A percentile compares a stretch with the other conserved stretches of the same genome.
Conservation (phyloP, 2,329 filamentous ascomycete species). For the Intubia oerlemansii region DNA sequence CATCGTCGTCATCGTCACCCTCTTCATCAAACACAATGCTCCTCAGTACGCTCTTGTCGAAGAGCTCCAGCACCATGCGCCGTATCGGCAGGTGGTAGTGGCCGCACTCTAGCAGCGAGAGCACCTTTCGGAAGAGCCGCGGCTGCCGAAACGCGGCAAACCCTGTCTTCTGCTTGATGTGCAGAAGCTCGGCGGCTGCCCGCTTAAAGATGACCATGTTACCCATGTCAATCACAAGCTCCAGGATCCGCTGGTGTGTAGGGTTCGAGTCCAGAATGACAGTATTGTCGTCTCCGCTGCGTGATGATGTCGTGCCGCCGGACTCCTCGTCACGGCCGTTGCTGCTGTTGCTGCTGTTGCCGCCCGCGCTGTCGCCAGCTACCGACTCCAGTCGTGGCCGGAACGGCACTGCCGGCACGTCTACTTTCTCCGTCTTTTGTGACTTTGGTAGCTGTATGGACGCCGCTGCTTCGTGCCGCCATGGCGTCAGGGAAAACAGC, state of each 20-base stretch:
- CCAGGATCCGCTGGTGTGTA: conserved; percentile 56
- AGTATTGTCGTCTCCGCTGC: conserved; percentile 11
- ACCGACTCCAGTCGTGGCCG: conserved; percentile 16
- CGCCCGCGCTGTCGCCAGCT: too few species aligned
- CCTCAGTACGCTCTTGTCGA: conserved; percentile 74
- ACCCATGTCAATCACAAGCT: conserved; percentile 69
- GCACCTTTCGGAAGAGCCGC: conserved; percentile 63
- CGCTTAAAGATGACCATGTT: conserved; percentile 87
- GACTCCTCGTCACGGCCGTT: too few species aligned
- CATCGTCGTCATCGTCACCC: conserved; percentile 11
- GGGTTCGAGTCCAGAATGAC: conserved; percentile 19
- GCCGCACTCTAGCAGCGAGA: conserved; percentile 69
- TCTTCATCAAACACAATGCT: conserved; percentile 64
- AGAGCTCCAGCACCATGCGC: conserved; percentile 80
- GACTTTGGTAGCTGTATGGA: conserved; percentile 25
- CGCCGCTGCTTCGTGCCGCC: conserved; percentile 28
- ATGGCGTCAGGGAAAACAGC: conserved; percentile 50
- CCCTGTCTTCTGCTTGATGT: conserved; percentile 58
- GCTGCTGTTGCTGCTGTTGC: too few species aligned
- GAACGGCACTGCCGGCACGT: conserved; percentile 20
- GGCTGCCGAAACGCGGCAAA: conserved; percentile 55
- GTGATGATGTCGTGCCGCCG: not conserved
- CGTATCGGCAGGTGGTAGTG: conserved; percentile 75
- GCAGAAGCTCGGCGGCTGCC: conserved; percentile 58
- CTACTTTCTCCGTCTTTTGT: conserved; percentile 28